Evolutionary conservation across 257 asterid species (phyloP).

Genomic region (Echium plantagineum): DNA sequence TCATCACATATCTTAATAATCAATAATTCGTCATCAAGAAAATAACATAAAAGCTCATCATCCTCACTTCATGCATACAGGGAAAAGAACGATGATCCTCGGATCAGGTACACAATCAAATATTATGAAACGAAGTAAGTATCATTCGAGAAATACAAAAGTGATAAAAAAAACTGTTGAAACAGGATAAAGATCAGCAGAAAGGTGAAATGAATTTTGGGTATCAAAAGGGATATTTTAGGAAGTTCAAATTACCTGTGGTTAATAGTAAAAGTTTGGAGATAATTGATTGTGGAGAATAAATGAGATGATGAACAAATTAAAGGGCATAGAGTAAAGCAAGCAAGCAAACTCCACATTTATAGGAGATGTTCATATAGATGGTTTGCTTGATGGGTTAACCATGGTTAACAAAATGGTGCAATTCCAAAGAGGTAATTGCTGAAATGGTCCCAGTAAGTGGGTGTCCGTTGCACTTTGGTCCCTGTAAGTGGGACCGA

Average conservation of each 20-base stretch:
- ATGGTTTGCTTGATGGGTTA: not conserved
- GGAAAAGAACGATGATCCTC: not conserved
- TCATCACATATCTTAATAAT: not conserved
- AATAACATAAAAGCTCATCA: too few species aligned
- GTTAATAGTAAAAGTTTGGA: not conserved
- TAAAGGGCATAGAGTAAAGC: not conserved
- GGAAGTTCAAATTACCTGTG: constrained; percentile 1
- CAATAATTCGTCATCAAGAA: too few species aligned
- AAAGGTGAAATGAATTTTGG: not conserved
- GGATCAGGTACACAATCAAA: not conserved
- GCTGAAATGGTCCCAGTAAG: too few species aligned
- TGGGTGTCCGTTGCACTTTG: too few species aligned
- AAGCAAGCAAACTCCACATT: not conserved
- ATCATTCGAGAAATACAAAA: not conserved
- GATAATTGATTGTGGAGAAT: not conserved
- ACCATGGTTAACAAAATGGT: not conserved
- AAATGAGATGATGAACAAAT: not conserved
- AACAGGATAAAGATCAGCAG: not conserved
- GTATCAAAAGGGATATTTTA: not conserved
- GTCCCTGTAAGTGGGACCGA: too few species aligned
- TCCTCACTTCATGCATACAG: not conserved
- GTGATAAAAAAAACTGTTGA: not conserved
- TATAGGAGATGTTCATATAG: not conserved
- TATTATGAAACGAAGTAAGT: too few species aligned
- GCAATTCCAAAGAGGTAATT: too few species aligned